phyloP scores from a whole-genome alignment of 192 early-diverging fungal genomes.

The Entomortierella beljakovae region DNA sequence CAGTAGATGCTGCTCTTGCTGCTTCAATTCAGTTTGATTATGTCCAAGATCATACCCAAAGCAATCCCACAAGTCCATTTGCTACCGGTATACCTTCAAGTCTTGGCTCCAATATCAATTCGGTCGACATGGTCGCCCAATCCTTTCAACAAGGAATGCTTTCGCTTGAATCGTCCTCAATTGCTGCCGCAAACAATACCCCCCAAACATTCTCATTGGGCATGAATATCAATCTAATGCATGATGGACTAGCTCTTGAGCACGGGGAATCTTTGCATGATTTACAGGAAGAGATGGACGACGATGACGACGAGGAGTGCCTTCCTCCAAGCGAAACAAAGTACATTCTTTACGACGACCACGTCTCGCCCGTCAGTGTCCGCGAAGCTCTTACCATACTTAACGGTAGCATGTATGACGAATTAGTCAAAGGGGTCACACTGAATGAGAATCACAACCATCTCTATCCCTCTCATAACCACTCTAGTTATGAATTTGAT shows the following conservation, averaged over 20 bases:
- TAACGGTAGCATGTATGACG: conserved; percentile 21
- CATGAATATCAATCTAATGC: background rate
- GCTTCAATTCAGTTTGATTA: conserved; percentile 1
- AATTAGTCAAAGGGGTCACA: background rate
- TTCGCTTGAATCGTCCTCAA: conserved; percentile 19
- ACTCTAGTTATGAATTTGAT: background rate
- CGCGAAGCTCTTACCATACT: conserved; percentile 19
- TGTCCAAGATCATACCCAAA: background rate
- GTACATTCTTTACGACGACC: conserved; percentile 49
- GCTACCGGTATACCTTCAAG: background rate
- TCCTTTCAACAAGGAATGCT: conserved; percentile 30
- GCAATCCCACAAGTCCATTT: background rate
- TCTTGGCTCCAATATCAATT: background rate
- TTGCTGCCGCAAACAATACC: conserved; percentile 14
- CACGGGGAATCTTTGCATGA: conserved; percentile 11
- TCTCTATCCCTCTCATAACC: background rate
- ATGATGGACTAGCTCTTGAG: background rate
- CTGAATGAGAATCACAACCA: background rate
- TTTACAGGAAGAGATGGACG: conserved; percentile 11
- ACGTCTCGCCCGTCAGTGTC: conserved; percentile 31
- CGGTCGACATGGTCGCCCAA: conserved; percentile 6
- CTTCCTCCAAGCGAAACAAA: conserved; percentile 45
- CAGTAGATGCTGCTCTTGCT: conserved; percentile 16
- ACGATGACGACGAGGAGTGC: conserved; percentile 41
- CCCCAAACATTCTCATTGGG: background rate